Evolutionary conservation across 306 rosid species (phyloP).

Genomic region (Cucumis sativus): DNA sequence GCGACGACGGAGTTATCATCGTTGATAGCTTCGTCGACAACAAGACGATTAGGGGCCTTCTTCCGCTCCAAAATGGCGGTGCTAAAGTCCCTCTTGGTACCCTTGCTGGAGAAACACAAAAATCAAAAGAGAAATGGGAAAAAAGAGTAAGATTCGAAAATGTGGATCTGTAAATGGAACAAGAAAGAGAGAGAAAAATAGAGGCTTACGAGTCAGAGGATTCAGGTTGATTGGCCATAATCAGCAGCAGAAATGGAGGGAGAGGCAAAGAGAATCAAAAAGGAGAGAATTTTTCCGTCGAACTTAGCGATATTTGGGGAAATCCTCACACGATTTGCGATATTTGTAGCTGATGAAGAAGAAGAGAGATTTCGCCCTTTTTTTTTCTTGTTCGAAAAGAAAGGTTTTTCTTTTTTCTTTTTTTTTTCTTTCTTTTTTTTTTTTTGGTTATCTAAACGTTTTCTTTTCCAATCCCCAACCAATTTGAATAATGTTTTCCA

Average conservation of each 20-base stretch:
- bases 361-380: conserved; percentile 11
- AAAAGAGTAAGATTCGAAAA: background rate
- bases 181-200: background rate
- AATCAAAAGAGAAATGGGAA: background rate
- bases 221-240: conserved; percentile 63
- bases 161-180: conserved; percentile 14
- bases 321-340: background rate
- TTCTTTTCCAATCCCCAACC: background rate
- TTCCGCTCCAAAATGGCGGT: conserved; percentile 91
- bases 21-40: conserved; percentile 84
- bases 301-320: background rate
- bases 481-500: background rate
- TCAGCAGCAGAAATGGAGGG: background rate
- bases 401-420: conserved; percentile 12
- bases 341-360: conserved; percentile 7
- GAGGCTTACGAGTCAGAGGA: conserved; percentile 69
- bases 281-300: conserved; percentile 11
- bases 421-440: conserved; percentile 14
- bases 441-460: background rate
- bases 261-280: conserved; percentile 1
- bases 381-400: conserved; percentile 34
- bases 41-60: conserved; percentile 78
- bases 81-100: conserved; percentile 66
- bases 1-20: conserved; percentile 94
- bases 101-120: conserved; percentile 40